These are phyloP conservation scores for Purshia tridentata DNA, from an alignment of 306 rosid species.

Conservation along the genomic window DNA sequence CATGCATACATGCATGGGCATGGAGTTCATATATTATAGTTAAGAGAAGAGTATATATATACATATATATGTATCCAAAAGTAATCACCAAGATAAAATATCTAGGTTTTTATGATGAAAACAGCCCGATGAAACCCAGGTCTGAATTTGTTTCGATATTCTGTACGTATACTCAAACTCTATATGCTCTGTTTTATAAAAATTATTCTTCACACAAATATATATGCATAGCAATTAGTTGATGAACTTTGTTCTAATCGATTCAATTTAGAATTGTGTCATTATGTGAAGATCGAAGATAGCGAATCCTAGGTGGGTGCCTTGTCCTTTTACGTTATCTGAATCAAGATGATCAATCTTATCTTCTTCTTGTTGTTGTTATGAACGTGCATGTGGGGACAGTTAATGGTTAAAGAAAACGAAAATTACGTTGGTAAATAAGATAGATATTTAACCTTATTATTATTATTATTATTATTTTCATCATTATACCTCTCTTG, in stretches of 20 bases:
- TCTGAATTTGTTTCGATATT: slow-evolving; percentile 29
- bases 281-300: not conserved
- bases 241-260: slow-evolving; percentile 25
- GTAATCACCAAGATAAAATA: not conserved
- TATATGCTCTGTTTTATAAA: slow-evolving; percentile 2
- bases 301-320: slow-evolving; percentile 4
- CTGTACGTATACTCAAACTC: not conserved
- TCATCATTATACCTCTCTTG: no score
- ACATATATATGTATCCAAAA: not conserved
- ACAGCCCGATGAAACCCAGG: slow-evolving; percentile 47
- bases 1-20: no score
- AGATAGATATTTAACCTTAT: no score
- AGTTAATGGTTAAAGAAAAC: not conserved
- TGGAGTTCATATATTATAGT: not conserved
- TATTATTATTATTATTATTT: no score
- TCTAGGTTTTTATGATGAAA: slow-evolving; percentile 16
- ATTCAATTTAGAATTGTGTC: not conserved
- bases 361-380: not conserved
- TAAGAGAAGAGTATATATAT: not conserved
- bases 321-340: not conserved
- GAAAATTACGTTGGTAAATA: no score
- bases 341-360: not conserved
- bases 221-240: not conserved
- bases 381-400: slow-evolving; percentile 1
- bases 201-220: not conserved